Conservation (phyloP, 345 rosid species). For the Arabidopsis suecica region DNA sequence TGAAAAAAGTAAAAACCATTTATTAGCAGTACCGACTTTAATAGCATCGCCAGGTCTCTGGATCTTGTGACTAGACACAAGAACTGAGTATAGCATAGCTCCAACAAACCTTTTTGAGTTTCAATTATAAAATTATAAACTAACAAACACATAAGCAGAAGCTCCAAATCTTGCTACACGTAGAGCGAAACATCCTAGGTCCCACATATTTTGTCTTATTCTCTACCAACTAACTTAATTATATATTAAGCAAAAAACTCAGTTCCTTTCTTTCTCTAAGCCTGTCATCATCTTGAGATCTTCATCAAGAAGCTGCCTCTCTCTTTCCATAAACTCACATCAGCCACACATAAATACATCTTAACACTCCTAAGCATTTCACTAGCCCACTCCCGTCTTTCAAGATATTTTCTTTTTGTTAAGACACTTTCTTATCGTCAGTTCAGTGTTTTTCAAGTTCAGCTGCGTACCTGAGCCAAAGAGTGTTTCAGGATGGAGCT, state of each 20-base stretch:
- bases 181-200: slow-evolving; percentile 62
- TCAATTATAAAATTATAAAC: slow-evolving; percentile 27
- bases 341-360: slow-evolving; percentile 36
- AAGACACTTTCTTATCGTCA: background rate
- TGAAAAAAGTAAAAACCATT: background rate
- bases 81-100: slow-evolving; percentile 34
- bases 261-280: slow-evolving; percentile 39
- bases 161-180: slow-evolving; percentile 36
- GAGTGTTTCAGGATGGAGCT: slow-evolving; percentile 36
- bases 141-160: slow-evolving; percentile 30
- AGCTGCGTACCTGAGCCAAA: slow-evolving; percentile 31
- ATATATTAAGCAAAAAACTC: slow-evolving; percentile 39
- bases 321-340: slow-evolving; percentile 51
- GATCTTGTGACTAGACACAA: slow-evolving; percentile 26
- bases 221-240: slow-evolving; percentile 42
- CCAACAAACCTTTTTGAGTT: slow-evolving; percentile 43
- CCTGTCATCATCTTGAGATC: slow-evolving; percentile 59
- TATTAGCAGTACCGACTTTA: slow-evolving; percentile 16
- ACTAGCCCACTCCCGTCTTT: slow-evolving; percentile 12
- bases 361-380: slow-evolving; percentile 37
- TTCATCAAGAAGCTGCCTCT: slow-evolving; percentile 63
- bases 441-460: slow-evolving; percentile 11
- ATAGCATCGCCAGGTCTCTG: slow-evolving; percentile 36
- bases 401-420: background rate
- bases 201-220: slow-evolving; percentile 52